Evolutionary conservation across 2,329 filamentous ascomycete species (phyloP).

Genomic region (Penicillium rolfsii): DNA sequence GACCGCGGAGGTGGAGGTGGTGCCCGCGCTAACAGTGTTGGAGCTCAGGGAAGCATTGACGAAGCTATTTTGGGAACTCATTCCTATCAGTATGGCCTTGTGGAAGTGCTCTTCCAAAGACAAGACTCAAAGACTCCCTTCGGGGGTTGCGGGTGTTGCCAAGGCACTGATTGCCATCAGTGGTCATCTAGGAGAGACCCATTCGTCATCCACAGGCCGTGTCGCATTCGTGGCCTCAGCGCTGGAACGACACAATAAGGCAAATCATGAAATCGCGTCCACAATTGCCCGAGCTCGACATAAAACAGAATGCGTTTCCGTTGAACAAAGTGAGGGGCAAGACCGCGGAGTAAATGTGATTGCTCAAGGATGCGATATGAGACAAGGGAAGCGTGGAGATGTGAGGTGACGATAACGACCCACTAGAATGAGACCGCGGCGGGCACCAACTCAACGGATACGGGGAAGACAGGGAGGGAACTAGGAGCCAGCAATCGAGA

Average conservation of each 20-base stretch:
- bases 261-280: conserved; percentile 8
- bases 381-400: conserved; percentile 19
- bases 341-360: conserved; percentile 7
- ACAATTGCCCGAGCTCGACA: conserved; percentile 3
- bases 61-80: conserved; percentile 47
- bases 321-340: conserved; percentile 8
- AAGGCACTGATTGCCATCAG: conserved; percentile 43
- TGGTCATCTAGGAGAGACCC: conserved; percentile 38
- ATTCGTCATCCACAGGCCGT: conserved; percentile 41
- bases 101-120: conserved; percentile 23
- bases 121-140: conserved; percentile 30
- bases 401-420: conserved; percentile 28
- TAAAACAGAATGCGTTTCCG: conserved; percentile 5
- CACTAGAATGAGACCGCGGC: conserved; percentile 15
- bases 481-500: neutral
- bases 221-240: conserved; percentile 32
- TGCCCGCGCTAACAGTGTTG: conserved; percentile 38
- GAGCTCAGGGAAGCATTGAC: conserved; percentile 42
- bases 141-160: conserved; percentile 31
- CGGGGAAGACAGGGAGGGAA: neutral
- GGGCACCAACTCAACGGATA: conserved; percentile 4
- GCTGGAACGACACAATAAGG: conserved; percentile 12
- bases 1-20: conserved; percentile 44
- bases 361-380: conserved; percentile 26
- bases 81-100: conserved; percentile 37